phyloP scores from a whole-genome alignment of 1,284 basidiomycete genomes.

The Vanrija sp. region DNA sequence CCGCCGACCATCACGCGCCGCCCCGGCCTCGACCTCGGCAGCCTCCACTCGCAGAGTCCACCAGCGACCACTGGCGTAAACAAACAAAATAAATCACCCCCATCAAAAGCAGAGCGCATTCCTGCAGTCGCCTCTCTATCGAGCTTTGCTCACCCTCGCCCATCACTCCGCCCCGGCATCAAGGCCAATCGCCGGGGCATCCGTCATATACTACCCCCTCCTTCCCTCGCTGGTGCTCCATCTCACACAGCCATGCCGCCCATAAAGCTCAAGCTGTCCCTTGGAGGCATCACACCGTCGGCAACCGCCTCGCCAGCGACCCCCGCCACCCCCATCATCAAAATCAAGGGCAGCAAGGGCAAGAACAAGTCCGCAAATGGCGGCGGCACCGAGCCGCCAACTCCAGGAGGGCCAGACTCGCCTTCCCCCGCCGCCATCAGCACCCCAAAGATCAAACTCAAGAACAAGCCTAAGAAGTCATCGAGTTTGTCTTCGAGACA shows the following conservation, averaged over 20 bases:
- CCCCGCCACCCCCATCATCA: neutral
- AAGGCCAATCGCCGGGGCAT: neutral
- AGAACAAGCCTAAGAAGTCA: neutral
- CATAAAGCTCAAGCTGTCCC: conserved; percentile 39
- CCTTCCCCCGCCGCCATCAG: neutral
- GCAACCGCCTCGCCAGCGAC: neutral
- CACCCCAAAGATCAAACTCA: neutral
- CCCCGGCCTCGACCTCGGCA: too few relatives aligned
- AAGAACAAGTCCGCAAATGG: conserved; percentile 3
- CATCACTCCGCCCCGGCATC: neutral
- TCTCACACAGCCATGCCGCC: conserved; percentile 19
- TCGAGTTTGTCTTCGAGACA: neutral
- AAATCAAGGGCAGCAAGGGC: conserved; percentile 1
- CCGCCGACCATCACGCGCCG: too few relatives aligned
- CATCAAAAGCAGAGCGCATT: too few relatives aligned
- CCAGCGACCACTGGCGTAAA: too few relatives aligned
- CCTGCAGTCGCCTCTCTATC: neutral
- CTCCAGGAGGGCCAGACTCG: neutral
- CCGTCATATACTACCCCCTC: neutral
- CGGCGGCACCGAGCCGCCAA: neutral
- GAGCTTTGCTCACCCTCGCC: neutral
- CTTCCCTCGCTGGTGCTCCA: neutral
- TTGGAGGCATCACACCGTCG: conserved; percentile 13
- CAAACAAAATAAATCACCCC: too few relatives aligned
- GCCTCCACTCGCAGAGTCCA: too few relatives aligned